Conservation (phyloP, 129 eudicot species). For the Silybum marianum region DNA sequence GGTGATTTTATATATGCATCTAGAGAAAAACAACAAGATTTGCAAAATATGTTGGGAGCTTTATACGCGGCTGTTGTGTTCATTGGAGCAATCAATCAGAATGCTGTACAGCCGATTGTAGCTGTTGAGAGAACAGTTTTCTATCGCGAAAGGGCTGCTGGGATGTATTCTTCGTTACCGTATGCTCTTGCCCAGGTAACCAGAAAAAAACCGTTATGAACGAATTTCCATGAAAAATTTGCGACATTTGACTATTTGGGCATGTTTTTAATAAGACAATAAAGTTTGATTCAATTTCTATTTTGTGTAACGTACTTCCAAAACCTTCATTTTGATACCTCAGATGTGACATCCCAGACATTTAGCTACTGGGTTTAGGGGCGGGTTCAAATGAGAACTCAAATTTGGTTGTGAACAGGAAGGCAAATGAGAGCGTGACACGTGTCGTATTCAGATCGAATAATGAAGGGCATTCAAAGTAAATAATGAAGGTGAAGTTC, state of each 20-base stretch:
- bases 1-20: background rate
- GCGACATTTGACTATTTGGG: background rate
- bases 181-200: conserved; percentile 86
- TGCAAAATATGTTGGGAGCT: conserved; percentile 65
- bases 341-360: too few species aligned
- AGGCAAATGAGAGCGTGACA: too few species aligned
- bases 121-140: conserved; percentile 73
- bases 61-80: conserved; percentile 64
- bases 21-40: conserved; percentile 50
- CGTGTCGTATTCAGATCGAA: too few species aligned
- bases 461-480: too few species aligned
- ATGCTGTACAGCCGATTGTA: conserved; percentile 71
- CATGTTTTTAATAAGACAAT: background rate
- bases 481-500: too few species aligned
- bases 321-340: background rate
- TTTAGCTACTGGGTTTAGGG: too few species aligned
- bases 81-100: conserved; percentile 64
- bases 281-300: too few species aligned
- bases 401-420: too few species aligned
- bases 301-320: background rate
- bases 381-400: too few species aligned
- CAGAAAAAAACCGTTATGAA: background rate
- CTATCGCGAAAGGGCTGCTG: conserved; percentile 84
- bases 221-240: background rate
- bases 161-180: conserved; percentile 88